These are phyloP conservation scores for Onygena corvina DNA, from an alignment of 2,329 filamentous ascomycete species.

Conservation along the genomic window DNA sequence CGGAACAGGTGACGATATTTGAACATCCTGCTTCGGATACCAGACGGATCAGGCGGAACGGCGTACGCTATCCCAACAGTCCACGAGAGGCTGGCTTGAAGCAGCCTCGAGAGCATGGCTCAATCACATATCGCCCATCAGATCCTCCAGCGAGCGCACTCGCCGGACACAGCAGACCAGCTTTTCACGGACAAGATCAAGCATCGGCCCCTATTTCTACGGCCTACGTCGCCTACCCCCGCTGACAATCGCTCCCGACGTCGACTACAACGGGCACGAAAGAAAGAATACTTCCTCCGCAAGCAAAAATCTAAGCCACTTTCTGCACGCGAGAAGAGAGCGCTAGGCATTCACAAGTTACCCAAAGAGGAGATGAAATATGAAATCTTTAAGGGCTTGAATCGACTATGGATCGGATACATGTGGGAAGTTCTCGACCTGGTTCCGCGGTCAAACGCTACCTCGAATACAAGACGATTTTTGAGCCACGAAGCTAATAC, in stretches of 20 bases:
- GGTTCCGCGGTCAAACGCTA: conserved; percentile 24
- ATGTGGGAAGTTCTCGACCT: conserved; percentile 66
- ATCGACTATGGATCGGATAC: conserved; percentile 72
- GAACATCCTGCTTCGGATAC: no score
- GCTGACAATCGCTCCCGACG: conserved; percentile 43
- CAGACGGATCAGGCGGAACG: neutral
- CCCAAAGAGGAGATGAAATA: conserved; percentile 59
- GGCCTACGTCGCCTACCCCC: conserved; percentile 57
- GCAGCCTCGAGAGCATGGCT: conserved; percentile 10
- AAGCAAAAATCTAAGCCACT: conserved; percentile 54
- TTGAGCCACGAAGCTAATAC: conserved; percentile 13
- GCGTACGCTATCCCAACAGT: no score
- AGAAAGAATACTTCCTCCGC: conserved; percentile 35
- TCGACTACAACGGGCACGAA: conserved; percentile 39
- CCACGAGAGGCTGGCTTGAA: neutral
- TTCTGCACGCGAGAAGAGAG: conserved; percentile 65
- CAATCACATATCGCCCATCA: conserved; percentile 42
- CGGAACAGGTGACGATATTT: no score
- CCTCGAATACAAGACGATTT: conserved; percentile 14
- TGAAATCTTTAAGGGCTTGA: conserved; percentile 62
- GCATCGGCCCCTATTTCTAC: conserved; percentile 66
- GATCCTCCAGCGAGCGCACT: conserved; percentile 67
- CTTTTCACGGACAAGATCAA: conserved; percentile 76
- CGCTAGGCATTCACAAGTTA: conserved; percentile 60
- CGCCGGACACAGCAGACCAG: conserved; percentile 54